phyloP scores from a whole-genome alignment of 768 basidiomycete species.

The Phallus indusiatus region DNA sequence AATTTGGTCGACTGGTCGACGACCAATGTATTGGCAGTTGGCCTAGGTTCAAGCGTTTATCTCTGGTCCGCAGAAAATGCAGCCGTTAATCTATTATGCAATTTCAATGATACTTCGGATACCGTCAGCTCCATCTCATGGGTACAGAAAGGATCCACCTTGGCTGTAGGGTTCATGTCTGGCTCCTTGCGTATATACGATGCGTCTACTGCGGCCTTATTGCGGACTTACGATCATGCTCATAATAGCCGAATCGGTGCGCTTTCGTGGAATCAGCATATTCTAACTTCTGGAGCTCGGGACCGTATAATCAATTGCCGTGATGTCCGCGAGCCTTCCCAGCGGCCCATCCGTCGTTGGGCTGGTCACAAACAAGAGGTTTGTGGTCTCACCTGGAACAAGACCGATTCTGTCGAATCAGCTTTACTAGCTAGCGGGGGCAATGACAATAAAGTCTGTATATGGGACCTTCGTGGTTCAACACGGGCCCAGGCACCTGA shows the following conservation, averaged over 20 bases:
- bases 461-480: slow-evolving; percentile 81
- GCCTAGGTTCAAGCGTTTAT: slow-evolving; percentile 86
- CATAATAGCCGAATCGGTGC: slow-evolving; percentile 88
- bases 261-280: slow-evolving; percentile 85
- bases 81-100: slow-evolving; percentile 84
- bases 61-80: slow-evolving; percentile 96
- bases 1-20: slow-evolving; percentile 97
- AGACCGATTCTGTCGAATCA: slow-evolving; percentile 31
- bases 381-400: slow-evolving; percentile 90
- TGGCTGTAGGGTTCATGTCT: slow-evolving; percentile 88
- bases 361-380: slow-evolving; percentile 86
- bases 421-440: slow-evolving; percentile 85
- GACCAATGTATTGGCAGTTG: slow-evolving; percentile 91
- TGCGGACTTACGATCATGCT: slow-evolving; percentile 76
- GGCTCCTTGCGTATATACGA: slow-evolving; percentile 93
- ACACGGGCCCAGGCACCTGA: slow-evolving; percentile 15
- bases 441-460: slow-evolving; percentile 98
- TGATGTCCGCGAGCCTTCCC: slow-evolving; percentile 70
- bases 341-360: slow-evolving; percentile 61
- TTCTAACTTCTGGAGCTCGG: slow-evolving; percentile 84
- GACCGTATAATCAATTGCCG: slow-evolving; percentile 88
- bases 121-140: slow-evolving; percentile 83
- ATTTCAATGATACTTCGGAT: slow-evolving; percentile 53
- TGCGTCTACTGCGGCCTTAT: slow-evolving; percentile 60
- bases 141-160: slow-evolving; percentile 85